phyloP scores from a whole-genome alignment of 139 green algal species.

The Nannochloris sp. region DNA sequence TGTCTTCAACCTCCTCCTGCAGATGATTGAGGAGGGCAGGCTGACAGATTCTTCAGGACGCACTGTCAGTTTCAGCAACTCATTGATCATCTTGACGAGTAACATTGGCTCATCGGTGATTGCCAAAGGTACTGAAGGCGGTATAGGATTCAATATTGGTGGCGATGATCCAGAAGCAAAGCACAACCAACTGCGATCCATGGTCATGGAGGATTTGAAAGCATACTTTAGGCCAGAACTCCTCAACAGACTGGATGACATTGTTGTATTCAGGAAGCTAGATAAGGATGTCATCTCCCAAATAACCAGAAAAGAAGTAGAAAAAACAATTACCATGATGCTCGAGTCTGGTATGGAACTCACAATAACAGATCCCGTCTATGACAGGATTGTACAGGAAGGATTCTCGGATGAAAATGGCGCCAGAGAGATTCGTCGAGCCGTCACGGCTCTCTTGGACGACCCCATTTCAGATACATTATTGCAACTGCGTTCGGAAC shows the following conservation, averaged over 20 bases:
- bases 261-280: conserved; percentile 76
- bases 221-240: conserved; percentile 72
- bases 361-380: conserved; percentile 27
- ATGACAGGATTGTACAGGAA: conserved; percentile 49
- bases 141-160: conserved; percentile 56
- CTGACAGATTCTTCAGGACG: conserved; percentile 80
- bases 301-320: conserved; percentile 62
- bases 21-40: conserved; percentile 91
- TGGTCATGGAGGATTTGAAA: conserved; percentile 78
- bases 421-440: conserved; percentile 45
- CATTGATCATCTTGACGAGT: conserved; percentile 67
- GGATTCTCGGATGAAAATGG: conserved; percentile 57
- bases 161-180: conserved; percentile 16
- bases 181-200: conserved; percentile 45
- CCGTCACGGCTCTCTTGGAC: conserved; percentile 43
- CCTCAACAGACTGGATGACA: conserved; percentile 76
- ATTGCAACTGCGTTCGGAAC: not conserved
- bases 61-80: conserved; percentile 70
- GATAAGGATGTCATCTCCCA: conserved; percentile 31
- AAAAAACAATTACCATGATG: conserved; percentile 39
- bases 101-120: conserved; percentile 65
- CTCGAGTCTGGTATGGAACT: conserved; percentile 34
- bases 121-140: conserved; percentile 37
- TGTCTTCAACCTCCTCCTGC: conserved; percentile 96
- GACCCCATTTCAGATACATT: conserved; percentile 58